Evolutionary conservation across 352 stramenopile species (phyloP).

Genomic region (Phytophthora ramorum): DNA sequence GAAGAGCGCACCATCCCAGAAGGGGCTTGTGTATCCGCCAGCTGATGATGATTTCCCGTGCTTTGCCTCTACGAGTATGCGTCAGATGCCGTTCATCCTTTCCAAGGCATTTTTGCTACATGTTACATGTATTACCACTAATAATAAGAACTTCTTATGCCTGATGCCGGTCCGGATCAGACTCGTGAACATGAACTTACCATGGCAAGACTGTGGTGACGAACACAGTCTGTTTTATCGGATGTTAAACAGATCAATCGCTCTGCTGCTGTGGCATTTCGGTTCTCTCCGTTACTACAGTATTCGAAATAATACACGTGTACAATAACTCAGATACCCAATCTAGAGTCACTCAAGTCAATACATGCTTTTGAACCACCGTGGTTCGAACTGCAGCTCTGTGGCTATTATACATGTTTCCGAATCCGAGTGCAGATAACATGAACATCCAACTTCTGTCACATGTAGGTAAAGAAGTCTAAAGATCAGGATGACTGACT

Average conservation of each 20-base stretch:
- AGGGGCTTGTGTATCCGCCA: conserved; percentile 8
- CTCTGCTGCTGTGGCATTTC: neutral
- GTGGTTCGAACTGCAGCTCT: no score
- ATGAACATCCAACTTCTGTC: neutral
- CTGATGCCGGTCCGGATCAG: conserved; percentile 18
- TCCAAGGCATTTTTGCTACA: no score
- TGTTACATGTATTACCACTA: no score
- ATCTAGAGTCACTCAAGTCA: no score
- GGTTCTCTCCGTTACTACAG: no score
- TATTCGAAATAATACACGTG: no score
- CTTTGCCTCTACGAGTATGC: neutral
- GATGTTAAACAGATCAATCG: neutral
- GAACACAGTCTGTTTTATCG: no score
- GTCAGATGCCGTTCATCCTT: neutral
- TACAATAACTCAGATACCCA: no score
- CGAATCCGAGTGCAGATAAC: neutral
- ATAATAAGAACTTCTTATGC: conserved; percentile 23
- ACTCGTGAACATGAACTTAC: conserved; percentile 11
- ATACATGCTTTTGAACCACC: no score
- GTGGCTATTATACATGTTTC: neutral
- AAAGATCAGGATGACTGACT: conserved; percentile 11
- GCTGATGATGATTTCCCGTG: conserved; percentile 16
- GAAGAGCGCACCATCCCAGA: conserved; percentile 8
- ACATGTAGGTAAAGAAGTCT: neutral
- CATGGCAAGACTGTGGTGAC: neutral